Evolutionary conservation across 2,329 filamentous ascomycete genomes (phyloP).

Genomic region (Hypoxylon sp.): DNA sequence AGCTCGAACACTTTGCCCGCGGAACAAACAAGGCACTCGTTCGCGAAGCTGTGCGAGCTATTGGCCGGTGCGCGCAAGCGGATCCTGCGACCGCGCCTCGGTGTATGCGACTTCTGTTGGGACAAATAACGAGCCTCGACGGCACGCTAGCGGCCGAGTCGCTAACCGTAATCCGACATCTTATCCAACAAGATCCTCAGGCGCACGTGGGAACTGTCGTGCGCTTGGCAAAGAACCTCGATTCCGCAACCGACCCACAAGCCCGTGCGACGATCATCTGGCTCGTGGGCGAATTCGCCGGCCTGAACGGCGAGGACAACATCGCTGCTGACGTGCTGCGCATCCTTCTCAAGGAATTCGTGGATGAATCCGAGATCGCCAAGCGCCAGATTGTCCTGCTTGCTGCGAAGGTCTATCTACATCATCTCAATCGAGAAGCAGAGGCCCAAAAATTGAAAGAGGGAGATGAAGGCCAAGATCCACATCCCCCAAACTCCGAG

Average conservation of each 20-base stretch:
- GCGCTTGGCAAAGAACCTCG: slow-evolving; percentile 89
- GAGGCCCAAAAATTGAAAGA: slow-evolving; percentile 57
- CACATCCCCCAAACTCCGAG: slow-evolving; percentile 58
- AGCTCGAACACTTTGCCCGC: slow-evolving; percentile 93
- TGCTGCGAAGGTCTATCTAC: slow-evolving; percentile 96
- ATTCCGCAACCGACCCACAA: slow-evolving; percentile 87
- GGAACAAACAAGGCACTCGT: slow-evolving; percentile 82
- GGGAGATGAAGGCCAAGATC: slow-evolving; percentile 55
- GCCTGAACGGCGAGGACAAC: slow-evolving; percentile 83
- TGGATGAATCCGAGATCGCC: slow-evolving; percentile 85
- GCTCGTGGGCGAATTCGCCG: slow-evolving; percentile 95
- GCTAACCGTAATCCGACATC: slow-evolving; percentile 92
- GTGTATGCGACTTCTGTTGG: slow-evolving; percentile 85
- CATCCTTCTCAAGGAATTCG: slow-evolving; percentile 88
- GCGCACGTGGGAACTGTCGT: slow-evolving; percentile 89
- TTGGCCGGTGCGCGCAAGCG: slow-evolving; percentile 91
- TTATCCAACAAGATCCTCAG: slow-evolving; percentile 91
- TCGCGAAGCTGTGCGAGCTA: slow-evolving; percentile 90
- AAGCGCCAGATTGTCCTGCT: slow-evolving; percentile 93
- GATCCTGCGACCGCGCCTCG: slow-evolving; percentile 79
- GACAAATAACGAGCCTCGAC: slow-evolving; percentile 90
- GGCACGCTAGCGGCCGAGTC: slow-evolving; percentile 92
- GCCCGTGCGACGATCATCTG: slow-evolving; percentile 96
- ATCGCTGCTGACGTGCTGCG: slow-evolving; percentile 94
- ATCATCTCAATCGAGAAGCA: slow-evolving; percentile 80